Conservation (phyloP, 352 stramenopile species). For the Globisporangium parvum region DNA sequence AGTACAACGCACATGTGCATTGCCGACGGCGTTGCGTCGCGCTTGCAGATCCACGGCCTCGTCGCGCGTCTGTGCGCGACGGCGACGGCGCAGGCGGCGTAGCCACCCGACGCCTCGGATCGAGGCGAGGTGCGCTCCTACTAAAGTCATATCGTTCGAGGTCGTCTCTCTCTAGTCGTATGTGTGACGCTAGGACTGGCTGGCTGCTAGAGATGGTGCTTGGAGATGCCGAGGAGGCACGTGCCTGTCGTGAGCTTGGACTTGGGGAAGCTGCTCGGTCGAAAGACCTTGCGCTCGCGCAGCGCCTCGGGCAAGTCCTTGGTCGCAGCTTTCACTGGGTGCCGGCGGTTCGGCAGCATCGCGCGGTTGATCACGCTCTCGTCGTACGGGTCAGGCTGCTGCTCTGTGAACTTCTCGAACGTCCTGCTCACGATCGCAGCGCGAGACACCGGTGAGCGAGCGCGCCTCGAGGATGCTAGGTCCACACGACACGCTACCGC, state of each 20-base stretch:
- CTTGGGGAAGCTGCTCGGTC: constrained; percentile 53
- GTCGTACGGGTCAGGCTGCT: constrained; percentile 60
- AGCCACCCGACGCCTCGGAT: constrained; percentile 10
- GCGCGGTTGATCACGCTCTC: constrained; percentile 64
- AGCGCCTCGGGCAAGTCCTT: constrained; percentile 48
- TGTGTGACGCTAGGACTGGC: too few relatives aligned
- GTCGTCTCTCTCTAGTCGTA: background rate
- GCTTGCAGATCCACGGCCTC: constrained; percentile 95
- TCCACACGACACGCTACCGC: too few relatives aligned
- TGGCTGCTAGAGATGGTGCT: constrained; percentile 65
- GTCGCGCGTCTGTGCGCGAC: constrained; percentile 66
- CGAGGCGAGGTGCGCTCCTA: too few relatives aligned
- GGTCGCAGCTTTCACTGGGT: constrained; percentile 62
- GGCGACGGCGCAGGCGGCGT: constrained; percentile 15
- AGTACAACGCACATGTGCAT: constrained; percentile 93
- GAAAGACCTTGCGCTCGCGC: constrained; percentile 69
- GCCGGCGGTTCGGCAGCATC: constrained; percentile 62
- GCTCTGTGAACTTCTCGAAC: constrained; percentile 72
- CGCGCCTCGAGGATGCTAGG: background rate
- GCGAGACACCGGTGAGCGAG: background rate
- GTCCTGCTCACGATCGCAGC: constrained; percentile 13
- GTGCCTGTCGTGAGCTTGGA: constrained; percentile 70
- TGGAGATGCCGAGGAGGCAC: constrained; percentile 70
- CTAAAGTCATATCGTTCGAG: too few relatives aligned
- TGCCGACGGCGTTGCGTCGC: constrained; percentile 86